Evolutionary conservation across 176 grass and related monocot genomes (phyloP), one percentile per base, ranked within the genome.

Genomic region (Melocanna baccifera): DNA sequence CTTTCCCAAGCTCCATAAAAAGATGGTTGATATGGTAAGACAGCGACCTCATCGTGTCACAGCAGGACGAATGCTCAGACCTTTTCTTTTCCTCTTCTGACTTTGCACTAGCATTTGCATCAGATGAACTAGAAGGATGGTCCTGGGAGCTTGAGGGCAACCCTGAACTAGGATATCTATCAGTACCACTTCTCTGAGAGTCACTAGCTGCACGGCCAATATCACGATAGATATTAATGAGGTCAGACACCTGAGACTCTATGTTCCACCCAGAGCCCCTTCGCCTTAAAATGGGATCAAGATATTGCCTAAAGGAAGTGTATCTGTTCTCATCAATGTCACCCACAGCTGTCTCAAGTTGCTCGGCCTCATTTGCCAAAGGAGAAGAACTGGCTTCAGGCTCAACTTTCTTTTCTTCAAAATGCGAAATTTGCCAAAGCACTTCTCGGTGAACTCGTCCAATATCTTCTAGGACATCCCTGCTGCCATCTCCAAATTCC

Each of bases 221-320:
- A 87, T 99, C 93, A 84, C 91, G 91, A 56, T 99, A 99, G 43
- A 96, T 92, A 78, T 88, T 94, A 89, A 99, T 96, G 56, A 99
- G 89, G 66, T 96, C 93, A 76, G 93, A 96, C 50, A 99, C 88
- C 83, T 94, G 96, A 81, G 96, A 94, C 71, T 99, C 96, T 79
- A 99, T 89, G 65, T 86, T 93, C 93, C 91, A 94, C n/a, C 89
- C 85, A 79, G 93, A 86, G 46, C 79, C 88, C 81, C 96, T 90
- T 71, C 93, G 79, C 90, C 96, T 99, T 61, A 96, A 72, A 86
- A 99, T 90, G 69, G 93, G 93, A 87, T 99, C 96, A 87, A 99
- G 91, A 89, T 96, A 94, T 79, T 99, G 93, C 84, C 93, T 92
- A 62, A 99, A 94, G 71, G 91, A 91, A 88, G 91, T 93, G 55